Conservation (phyloP, 2,329 filamentous ascomycete genomes). For the Capronia americana region DNA sequence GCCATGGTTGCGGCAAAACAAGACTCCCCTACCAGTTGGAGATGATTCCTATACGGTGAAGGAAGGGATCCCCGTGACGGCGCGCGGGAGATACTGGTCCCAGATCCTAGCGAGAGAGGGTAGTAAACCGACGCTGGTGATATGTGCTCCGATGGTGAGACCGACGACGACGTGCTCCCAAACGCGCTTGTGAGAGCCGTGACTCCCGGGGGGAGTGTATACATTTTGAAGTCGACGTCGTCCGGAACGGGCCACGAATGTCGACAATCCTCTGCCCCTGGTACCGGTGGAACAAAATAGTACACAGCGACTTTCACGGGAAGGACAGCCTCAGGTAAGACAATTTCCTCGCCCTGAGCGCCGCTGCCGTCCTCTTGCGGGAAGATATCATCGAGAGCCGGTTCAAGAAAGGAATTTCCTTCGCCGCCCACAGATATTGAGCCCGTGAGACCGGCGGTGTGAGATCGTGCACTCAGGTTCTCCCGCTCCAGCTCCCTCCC, state of each 20-base stretch:
- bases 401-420: background rate
- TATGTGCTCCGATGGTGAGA: background rate
- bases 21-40: conserved; percentile 32
- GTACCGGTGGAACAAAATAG: conserved; percentile 27
- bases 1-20: conserved; percentile 33
- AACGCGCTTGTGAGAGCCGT: background rate
- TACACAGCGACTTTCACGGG: conserved; percentile 26
- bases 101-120: background rate
- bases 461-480: background rate
- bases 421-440: no score
- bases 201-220: conserved; percentile 23
- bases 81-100: conserved; percentile 1
- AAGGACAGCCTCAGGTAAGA: conserved; percentile 18
- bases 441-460: background rate
- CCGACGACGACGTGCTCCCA: background rate
- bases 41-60: conserved; percentile 33
- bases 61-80: conserved; percentile 17
- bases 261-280: conserved; percentile 24
- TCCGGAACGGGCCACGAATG: conserved; percentile 24
- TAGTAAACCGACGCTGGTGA: background rate
- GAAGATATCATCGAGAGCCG: background rate
- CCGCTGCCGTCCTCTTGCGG: background rate
- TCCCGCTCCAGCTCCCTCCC: background rate
- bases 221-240: conserved; percentile 20
- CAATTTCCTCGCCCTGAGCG: background rate